phyloP scores from a whole-genome alignment of 2,329 filamentous ascomycete genomes.

The Arthrobotrys pseudoclavata region DNA sequence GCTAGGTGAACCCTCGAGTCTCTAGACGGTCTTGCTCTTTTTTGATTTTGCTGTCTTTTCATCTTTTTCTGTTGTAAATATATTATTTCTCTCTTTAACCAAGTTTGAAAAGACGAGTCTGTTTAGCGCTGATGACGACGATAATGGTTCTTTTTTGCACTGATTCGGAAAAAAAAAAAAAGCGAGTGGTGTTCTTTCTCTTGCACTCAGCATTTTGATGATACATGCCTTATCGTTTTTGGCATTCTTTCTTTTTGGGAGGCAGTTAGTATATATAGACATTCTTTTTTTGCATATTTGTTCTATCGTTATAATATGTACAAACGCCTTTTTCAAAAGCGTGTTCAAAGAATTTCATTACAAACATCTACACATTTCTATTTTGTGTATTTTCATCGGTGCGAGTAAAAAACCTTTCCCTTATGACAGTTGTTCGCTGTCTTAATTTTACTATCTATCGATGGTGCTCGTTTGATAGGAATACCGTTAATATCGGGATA shows the following conservation, averaged over 20 bases:
- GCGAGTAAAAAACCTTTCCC: not conserved
- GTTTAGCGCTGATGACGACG: constrained; percentile 47
- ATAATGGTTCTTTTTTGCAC: constrained; percentile 2
- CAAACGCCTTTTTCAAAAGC: not conserved
- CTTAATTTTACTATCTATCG: not conserved
- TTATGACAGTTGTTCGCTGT: not conserved
- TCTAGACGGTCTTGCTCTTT: constrained; percentile 1
- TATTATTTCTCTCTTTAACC: constrained; percentile 28
- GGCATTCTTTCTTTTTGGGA: not conserved
- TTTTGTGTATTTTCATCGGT: not conserved
- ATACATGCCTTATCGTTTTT: constrained; percentile 19
- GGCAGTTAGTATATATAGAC: constrained; percentile 22
- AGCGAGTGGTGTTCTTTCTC: constrained; percentile 1
- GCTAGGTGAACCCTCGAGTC: constrained; percentile 40
- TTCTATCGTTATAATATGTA: not conserved
- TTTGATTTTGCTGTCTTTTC: not conserved
- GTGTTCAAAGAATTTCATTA: constrained; percentile 13
- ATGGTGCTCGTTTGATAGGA: not conserved
- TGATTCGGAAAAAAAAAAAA: not conserved
- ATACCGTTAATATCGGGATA: not conserved
- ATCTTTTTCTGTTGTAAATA: constrained; percentile 29
- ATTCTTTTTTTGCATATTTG: not conserved
- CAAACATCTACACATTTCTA: not conserved
- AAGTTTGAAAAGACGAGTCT: not conserved
- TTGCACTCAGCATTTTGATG: constrained; percentile 17